Base-by-base conservation (phyloP, 164 flowering plant species). In the Aristolochia contorta region DNA sequence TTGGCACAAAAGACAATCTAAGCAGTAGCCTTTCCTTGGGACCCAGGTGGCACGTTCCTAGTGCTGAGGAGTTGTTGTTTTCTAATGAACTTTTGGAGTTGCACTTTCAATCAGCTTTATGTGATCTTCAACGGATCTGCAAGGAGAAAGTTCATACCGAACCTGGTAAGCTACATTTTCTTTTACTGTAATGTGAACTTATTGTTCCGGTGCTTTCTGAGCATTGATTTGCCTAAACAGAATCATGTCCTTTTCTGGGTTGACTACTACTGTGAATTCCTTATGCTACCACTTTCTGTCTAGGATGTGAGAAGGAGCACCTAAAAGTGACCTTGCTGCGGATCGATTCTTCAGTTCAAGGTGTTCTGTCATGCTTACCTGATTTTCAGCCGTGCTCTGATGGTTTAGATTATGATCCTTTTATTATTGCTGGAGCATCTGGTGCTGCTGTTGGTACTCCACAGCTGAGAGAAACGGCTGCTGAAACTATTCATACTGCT, bases 251-350 rank as follows among this genome's bases (percentile, higher is more conserved):
- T 27, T 27, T 27, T 27, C 5, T 2, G 30, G 30, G 2, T 27
- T 27, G 1, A 37, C 43, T 37, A 37, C 7, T 37, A 37, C 10
- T 4, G 3, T 37, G 43, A 37, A 37, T 37, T 37, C 43, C 43
- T 6, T 37, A 37, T 37, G 43, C 43, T 37, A 37, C 43, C 3
- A 62, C 45, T 61, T 62, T 16, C 68, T 54, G 58, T 12, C 32
- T 82, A 93, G 98, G 94, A 60, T 72, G 67, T 62, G 96, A 87
- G 78, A 93, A 93, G 74, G 97, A 88, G 65, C 97, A 88, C 82
- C 76, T 93, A 73, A 93, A 93, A 78, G 97, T 90, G 81, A 90
- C 87, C 66, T 91, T 93, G 64, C 61, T 93, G 59, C 95, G 95
- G 55, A 78, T 90, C 56, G 86, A 90, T 69, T 90, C 99, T 59